These are phyloP conservation scores for Xylaria multiplex DNA, from an alignment of 2,329 filamentous ascomycete genomes.

Conservation along the genomic window DNA sequence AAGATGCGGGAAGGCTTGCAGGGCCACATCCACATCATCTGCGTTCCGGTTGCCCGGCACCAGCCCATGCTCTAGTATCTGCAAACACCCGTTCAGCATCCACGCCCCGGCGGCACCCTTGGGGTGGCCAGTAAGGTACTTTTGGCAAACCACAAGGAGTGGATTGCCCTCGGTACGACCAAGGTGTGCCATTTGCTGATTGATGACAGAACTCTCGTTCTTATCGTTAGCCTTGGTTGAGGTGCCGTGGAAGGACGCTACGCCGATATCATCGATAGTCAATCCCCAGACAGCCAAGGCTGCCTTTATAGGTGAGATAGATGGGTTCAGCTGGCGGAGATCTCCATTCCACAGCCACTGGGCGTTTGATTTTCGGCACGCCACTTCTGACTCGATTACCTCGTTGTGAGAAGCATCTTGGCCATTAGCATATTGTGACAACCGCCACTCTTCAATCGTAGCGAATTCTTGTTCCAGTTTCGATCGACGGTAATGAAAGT, in stretches of 20 bases:
- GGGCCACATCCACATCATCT: slow-evolving; percentile 93
- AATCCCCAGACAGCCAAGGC: slow-evolving; percentile 97
- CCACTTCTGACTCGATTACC: slow-evolving; percentile 88
- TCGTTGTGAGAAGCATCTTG: slow-evolving; percentile 63
- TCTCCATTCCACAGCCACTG: slow-evolving; percentile 93
- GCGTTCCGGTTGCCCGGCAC: slow-evolving; percentile 98
- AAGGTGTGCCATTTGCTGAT: slow-evolving; percentile 93
- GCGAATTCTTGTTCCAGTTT: slow-evolving; percentile 93
- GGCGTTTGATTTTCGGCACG: slow-evolving; percentile 90
- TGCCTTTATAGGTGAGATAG: slow-evolving; percentile 93
- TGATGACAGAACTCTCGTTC: slow-evolving; percentile 98
- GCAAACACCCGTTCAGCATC: slow-evolving; percentile 99
- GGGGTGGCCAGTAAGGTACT: slow-evolving; percentile 97
- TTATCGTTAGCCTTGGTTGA: slow-evolving; percentile 99
- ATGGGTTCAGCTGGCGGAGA: slow-evolving; percentile 96
- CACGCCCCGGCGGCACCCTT: slow-evolving; percentile 99
- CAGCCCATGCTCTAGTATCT: slow-evolving; percentile 91
- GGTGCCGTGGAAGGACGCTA: slow-evolving; percentile 98
- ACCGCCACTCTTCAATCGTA: slow-evolving; percentile 96
- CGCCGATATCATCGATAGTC: slow-evolving; percentile 92
- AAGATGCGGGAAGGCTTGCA: slow-evolving; percentile 98
- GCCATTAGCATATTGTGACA: slow-evolving; percentile 79
- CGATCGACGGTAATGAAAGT: slow-evolving; percentile 95
- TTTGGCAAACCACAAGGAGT: slow-evolving; percentile 96
- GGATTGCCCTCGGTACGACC: slow-evolving; percentile 97